phyloP scores from a whole-genome alignment of 495 filamentous ascomycete species.

The Neurospora terricola region DNA sequence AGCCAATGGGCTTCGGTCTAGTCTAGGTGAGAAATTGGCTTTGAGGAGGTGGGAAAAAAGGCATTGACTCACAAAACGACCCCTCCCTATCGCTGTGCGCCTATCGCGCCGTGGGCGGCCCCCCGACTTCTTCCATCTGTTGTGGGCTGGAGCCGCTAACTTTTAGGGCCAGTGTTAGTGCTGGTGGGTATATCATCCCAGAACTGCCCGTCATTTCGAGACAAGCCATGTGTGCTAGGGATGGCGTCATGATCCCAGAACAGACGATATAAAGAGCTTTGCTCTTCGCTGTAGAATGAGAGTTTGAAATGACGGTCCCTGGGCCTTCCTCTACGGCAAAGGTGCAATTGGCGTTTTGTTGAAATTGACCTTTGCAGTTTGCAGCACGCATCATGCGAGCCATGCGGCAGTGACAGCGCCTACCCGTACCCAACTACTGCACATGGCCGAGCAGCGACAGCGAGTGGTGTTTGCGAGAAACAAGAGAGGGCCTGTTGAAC shows the following conservation, averaged over 20 bases:
- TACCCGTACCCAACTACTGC: not conserved
- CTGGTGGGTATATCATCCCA: not conserved
- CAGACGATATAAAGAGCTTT: not conserved
- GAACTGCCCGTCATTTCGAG: not conserved
- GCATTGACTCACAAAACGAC: not conserved
- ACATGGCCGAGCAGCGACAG: not conserved
- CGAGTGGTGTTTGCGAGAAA: not conserved
- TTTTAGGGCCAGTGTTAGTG: not conserved
- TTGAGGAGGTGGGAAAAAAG: not conserved
- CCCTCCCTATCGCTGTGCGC: not conserved
- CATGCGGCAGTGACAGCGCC: not conserved
- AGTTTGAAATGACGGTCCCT: not conserved
- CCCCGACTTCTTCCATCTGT: not conserved
- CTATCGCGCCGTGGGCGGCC: not conserved
- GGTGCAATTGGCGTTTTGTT: not conserved
- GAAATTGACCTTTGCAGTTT: not conserved
- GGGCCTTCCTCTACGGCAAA: not conserved
- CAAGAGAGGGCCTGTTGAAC: not conserved
- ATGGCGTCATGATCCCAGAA: not conserved
- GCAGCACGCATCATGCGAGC: not conserved
- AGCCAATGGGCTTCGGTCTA: not conserved
- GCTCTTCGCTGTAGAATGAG: not conserved
- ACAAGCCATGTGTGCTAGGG: not conserved
- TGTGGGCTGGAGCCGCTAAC: not conserved
- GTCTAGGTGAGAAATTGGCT: not conserved